A percentile compares a stretch with the other conserved stretches of the same genome.
Conservation (phyloP, 2,329 filamentous ascomycete genomes). For the Aureobasidium sp. region DNA sequence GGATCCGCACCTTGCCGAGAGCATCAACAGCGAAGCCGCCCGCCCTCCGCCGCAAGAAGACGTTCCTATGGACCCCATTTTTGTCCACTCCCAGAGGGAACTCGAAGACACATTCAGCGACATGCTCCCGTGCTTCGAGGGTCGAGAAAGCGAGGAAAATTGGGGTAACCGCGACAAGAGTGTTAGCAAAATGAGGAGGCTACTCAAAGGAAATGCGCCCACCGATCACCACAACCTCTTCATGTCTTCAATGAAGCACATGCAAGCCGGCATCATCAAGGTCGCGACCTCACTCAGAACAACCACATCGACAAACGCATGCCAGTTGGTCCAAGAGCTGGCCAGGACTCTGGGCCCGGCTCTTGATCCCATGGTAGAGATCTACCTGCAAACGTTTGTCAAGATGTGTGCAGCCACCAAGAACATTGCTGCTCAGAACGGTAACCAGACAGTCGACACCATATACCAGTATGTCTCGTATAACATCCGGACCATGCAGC, state of each 20-base stretch:
- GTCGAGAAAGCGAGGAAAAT: constrained; percentile 82
- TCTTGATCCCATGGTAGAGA: constrained; percentile 82
- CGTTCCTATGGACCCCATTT: constrained; percentile 69
- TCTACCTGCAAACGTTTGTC: constrained; percentile 80
- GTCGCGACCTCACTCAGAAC: constrained; percentile 76
- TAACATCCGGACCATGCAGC: constrained; percentile 73
- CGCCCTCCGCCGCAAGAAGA: constrained; percentile 56
- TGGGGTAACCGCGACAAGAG: constrained; percentile 83
- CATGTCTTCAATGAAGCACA: constrained; percentile 59
- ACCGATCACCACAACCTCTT: constrained; percentile 68
- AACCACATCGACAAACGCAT: constrained; percentile 82
- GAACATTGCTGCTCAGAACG: constrained; percentile 81
- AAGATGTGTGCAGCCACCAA: constrained; percentile 87
- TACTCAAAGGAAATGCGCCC: constrained; percentile 77
- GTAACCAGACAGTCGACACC: constrained; percentile 70
- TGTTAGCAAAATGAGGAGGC: constrained; percentile 64
- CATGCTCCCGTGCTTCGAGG: constrained; percentile 78
- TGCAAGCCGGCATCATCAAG: constrained; percentile 86
- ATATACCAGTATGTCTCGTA: constrained; percentile 77
- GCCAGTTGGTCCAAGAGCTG: constrained; percentile 75
- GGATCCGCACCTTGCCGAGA: constrained; percentile 39
- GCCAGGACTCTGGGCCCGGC: constrained; percentile 67
- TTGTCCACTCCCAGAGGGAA: constrained; percentile 77
- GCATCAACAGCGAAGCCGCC: constrained; percentile 41
- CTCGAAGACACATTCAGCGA: constrained; percentile 80